Percentiles rank a stretch among this genome's conserved stretches.
phyloP scores from a whole-genome alignment of 2,329 filamentous ascomycete genomes.

The Cercospora canescens region DNA sequence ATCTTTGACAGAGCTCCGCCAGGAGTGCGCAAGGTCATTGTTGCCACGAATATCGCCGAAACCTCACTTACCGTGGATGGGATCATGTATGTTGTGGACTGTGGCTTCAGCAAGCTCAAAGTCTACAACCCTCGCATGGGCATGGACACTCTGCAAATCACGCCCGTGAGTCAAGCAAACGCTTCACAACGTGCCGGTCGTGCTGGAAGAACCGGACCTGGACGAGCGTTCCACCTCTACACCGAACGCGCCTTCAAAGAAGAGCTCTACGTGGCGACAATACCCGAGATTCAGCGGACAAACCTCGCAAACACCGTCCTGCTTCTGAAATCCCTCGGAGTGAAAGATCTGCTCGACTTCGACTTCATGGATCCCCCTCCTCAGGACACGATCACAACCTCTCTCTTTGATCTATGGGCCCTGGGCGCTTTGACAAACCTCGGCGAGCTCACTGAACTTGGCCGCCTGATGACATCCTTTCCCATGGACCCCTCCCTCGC shows the following conservation, averaged over 20 bases:
- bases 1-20: slow-evolving; percentile 92
- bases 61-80: slow-evolving; percentile 97
- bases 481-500: slow-evolving; percentile 97
- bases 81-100: slow-evolving; percentile 98
- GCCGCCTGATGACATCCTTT: slow-evolving; percentile 92
- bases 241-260: slow-evolving; percentile 95
- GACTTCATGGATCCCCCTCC: slow-evolving; percentile 99
- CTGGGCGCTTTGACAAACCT: slow-evolving; percentile 91
- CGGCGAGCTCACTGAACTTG: slow-evolving; percentile 84
- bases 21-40: slow-evolving; percentile 93
- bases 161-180: slow-evolving; percentile 95
- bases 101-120: slow-evolving; percentile 95
- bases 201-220: slow-evolving; percentile 90
- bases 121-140: slow-evolving; percentile 99
- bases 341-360: slow-evolving; percentile 92
- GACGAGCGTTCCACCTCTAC: slow-evolving; percentile 90
- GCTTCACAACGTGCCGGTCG: slow-evolving; percentile 89
- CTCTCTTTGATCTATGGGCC: slow-evolving; percentile 96
- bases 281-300: slow-evolving; percentile 95
- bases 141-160: slow-evolving; percentile 98
- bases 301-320: slow-evolving; percentile 95
- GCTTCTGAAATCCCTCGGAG: slow-evolving; percentile 88
- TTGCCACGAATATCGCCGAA: slow-evolving; percentile 97
- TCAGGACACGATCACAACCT: slow-evolving; percentile 96
- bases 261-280: slow-evolving; percentile 94